These are phyloP conservation scores for Coemansia sp. DNA, from an alignment of 192 early-diverging fungal genomes.

Conservation along the genomic window DNA sequence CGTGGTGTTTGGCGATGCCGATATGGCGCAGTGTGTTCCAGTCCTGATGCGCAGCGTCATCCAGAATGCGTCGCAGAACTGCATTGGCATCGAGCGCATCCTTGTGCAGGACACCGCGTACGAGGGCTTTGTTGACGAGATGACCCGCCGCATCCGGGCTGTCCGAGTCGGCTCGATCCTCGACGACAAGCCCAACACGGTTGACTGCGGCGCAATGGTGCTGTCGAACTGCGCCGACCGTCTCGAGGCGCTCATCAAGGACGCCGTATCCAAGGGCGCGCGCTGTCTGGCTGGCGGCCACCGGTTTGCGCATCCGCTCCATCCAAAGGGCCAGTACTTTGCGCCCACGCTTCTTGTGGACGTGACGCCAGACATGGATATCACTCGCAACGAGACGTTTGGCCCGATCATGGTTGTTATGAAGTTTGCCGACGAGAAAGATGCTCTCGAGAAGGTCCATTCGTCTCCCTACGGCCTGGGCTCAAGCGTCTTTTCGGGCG, in stretches of 20 bases:
- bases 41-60: slow-evolving; percentile 82
- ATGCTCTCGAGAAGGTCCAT: slow-evolving; percentile 71
- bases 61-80: slow-evolving; percentile 90
- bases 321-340: slow-evolving; percentile 80
- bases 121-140: slow-evolving; percentile 67
- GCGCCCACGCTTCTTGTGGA: slow-evolving; percentile 78
- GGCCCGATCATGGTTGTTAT: slow-evolving; percentile 82
- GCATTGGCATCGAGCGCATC: slow-evolving; percentile 86
- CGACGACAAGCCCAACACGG: slow-evolving; percentile 58
- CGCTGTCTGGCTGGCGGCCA: slow-evolving; percentile 70
- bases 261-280: slow-evolving; percentile 79
- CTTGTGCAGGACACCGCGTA: slow-evolving; percentile 71
- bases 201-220: slow-evolving; percentile 86
- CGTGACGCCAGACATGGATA: slow-evolving; percentile 74
- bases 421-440: slow-evolving; percentile 67
- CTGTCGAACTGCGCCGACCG: slow-evolving; percentile 61
- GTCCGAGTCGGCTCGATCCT: slow-evolving; percentile 74
- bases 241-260: slow-evolving; percentile 68
- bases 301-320: slow-evolving; percentile 66
- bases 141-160: slow-evolving; percentile 57
- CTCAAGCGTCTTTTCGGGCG: slow-evolving; percentile 74
- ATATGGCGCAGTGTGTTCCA: slow-evolving; percentile 66
- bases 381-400: slow-evolving; percentile 75
- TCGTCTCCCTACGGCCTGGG: slow-evolving; percentile 75
- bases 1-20: slow-evolving; percentile 74